Evolutionary conservation across 768 basidiomycete species (phyloP).

Genomic region (Agrocybe pediades): DNA sequence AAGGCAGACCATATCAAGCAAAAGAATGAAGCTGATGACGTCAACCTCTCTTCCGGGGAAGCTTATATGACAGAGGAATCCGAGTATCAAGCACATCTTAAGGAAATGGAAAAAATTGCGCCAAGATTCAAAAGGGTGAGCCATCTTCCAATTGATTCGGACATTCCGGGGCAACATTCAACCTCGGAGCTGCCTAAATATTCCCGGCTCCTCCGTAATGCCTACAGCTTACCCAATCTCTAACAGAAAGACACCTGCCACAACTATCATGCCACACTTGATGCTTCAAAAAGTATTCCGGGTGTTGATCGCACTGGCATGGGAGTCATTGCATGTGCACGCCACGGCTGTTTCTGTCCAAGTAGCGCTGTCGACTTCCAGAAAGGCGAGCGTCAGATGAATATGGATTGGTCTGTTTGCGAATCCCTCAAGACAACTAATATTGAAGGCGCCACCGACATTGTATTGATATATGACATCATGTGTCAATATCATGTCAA

Average conservation of each 20-base stretch:
- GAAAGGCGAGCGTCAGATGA: slow-evolving; percentile 25
- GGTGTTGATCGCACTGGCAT: slow-evolving; percentile 13
- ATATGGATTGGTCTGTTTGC: slow-evolving; percentile 24
- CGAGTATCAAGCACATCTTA: slow-evolving; percentile 24
- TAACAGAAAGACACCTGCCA: neutral
- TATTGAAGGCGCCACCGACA: neutral
- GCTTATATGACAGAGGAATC: slow-evolving; percentile 23
- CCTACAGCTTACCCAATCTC: neutral
- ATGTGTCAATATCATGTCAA: slow-evolving; percentile 17
- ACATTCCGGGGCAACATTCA: no score
- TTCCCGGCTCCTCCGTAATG: no score
- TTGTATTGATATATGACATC: slow-evolving; percentile 20
- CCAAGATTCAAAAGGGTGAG: neutral
- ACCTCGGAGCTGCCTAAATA: no score
- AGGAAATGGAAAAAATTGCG: slow-evolving; percentile 1
- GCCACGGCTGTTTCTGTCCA: slow-evolving; percentile 22
- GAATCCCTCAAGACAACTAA: slow-evolving; percentile 13
- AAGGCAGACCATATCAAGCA: slow-evolving; percentile 10
- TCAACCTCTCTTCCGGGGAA: slow-evolving; percentile 23
- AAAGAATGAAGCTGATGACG: neutral
- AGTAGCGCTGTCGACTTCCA: slow-evolving; percentile 23
- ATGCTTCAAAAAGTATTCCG: neutral
- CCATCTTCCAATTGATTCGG: no score
- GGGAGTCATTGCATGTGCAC: slow-evolving; percentile 15
- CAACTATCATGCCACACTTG: neutral